phyloP scores from a whole-genome alignment of 352 stramenopile species.

The Pythium myriotylum region DNA sequence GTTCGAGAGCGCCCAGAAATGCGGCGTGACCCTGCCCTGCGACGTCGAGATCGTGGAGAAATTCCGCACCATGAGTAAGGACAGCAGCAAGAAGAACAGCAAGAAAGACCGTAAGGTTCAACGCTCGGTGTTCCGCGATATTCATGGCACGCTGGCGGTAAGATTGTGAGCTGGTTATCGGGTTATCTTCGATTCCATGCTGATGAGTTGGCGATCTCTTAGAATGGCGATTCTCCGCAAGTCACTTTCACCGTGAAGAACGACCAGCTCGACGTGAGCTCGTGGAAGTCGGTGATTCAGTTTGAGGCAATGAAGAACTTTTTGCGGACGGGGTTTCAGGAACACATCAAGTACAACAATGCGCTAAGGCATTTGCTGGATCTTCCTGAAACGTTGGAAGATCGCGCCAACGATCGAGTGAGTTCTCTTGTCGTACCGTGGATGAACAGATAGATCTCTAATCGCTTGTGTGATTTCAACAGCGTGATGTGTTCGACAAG shows the following conservation, averaged over 20 bases:
- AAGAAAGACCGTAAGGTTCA: constrained; percentile 90
- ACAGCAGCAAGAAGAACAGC: constrained; percentile 89
- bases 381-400: constrained; percentile 76
- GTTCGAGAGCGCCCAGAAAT: constrained; percentile 67
- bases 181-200: no score
- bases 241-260: constrained; percentile 79
- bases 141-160: constrained; percentile 79
- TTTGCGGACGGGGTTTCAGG: constrained; percentile 70
- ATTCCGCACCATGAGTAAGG: constrained; percentile 82
- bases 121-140: constrained; percentile 82
- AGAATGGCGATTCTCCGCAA: constrained; percentile 82
- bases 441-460: background rate
- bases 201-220: background rate
- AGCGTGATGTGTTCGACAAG: constrained; percentile 85
- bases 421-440: constrained; percentile 13
- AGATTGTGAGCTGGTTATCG: no score
- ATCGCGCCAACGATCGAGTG: constrained; percentile 71
- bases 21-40: constrained; percentile 48
- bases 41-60: constrained; percentile 72
- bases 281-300: constrained; percentile 82
- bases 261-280: constrained; percentile 72
- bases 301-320: constrained; percentile 82
- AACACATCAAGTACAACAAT: constrained; percentile 91
- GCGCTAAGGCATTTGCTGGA: constrained; percentile 74
- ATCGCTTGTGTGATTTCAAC: background rate